A percentile compares a stretch with the other conserved stretches of the same genome.
These are phyloP conservation scores for Chlamydomonas sp. DNA, from an alignment of 139 green algal genomes.

Conservation along the genomic window DNA sequence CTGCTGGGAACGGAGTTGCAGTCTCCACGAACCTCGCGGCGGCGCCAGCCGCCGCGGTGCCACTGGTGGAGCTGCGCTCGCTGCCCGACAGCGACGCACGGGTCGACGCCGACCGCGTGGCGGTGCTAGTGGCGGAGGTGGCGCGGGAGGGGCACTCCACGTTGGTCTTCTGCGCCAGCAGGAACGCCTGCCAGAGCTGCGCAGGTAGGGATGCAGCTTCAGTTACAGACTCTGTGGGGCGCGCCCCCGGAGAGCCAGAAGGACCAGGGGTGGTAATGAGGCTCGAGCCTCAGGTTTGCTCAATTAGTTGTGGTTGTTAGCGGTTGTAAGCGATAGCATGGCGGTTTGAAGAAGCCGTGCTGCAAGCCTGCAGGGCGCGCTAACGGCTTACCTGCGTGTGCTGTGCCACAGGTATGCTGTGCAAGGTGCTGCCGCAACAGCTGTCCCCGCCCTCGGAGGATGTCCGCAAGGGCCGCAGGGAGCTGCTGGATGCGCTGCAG, in stretches of 20 bases:
- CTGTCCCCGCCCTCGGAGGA: neutral
- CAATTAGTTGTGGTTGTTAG: too few species aligned
- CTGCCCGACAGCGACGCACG: constrained; percentile 28
- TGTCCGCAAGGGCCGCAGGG: neutral
- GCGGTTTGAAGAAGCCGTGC: neutral
- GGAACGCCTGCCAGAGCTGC: constrained; percentile 27
- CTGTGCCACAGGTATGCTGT: constrained; percentile 12
- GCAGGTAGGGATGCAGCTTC: neutral
- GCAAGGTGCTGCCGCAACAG: constrained; percentile 7
- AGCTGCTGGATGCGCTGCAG: constrained; percentile 15
- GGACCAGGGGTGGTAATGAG: too few species aligned
- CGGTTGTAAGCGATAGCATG: too few species aligned
- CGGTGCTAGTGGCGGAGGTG: constrained; percentile 56
- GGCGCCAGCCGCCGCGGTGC: neutral
- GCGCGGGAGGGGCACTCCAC: constrained; percentile 66
- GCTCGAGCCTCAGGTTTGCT: too few species aligned
- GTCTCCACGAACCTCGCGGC: neutral
- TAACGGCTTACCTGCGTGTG: neutral
- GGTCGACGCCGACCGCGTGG: constrained; percentile 62
- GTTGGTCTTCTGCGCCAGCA: constrained; percentile 82
- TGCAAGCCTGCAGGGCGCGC: neutral
- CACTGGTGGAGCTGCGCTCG: constrained; percentile 41
- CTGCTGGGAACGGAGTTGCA: neutral
- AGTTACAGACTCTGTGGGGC: too few species aligned
- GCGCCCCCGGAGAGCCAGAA: too few species aligned